Evolutionary conservation across 345 rosid genomes (phyloP).

Genomic region (Syzygium aromaticum): DNA sequence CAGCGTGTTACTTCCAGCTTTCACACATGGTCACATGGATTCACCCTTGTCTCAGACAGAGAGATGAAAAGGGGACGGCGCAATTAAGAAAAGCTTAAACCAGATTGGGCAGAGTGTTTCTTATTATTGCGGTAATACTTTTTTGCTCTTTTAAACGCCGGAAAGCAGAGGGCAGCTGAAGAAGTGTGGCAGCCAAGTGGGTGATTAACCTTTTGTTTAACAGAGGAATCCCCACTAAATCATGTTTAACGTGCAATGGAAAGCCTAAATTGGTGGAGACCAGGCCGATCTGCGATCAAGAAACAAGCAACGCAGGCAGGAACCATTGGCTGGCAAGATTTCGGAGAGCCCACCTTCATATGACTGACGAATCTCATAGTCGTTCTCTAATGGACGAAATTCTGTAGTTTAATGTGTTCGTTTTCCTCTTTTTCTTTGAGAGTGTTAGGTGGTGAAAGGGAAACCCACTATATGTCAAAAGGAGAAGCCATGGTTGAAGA

Average conservation of each 20-base stretch:
- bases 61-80: background rate
- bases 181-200: background rate
- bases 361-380: constrained; percentile 23
- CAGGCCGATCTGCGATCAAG: background rate
- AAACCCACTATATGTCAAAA: constrained; percentile 52
- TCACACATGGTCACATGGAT: background rate
- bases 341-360: constrained; percentile 48
- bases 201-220: background rate
- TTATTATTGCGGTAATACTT: background rate
- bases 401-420: background rate
- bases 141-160: background rate
- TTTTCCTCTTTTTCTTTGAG: constrained; percentile 32
- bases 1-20: background rate
- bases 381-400: constrained; percentile 17
- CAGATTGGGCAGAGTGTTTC: background rate
- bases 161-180: background rate
- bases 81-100: background rate
- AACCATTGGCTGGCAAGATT: constrained; percentile 44
- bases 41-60: constrained; percentile 1
- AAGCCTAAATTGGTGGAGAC: background rate
- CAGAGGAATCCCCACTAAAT: background rate
- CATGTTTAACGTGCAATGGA: background rate
- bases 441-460: constrained; percentile 88
- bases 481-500: constrained; percentile 53
- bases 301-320: constrained; percentile 3